phyloP scores from a whole-genome alignment of 345 rosid species.

The Brassica rapa region DNA sequence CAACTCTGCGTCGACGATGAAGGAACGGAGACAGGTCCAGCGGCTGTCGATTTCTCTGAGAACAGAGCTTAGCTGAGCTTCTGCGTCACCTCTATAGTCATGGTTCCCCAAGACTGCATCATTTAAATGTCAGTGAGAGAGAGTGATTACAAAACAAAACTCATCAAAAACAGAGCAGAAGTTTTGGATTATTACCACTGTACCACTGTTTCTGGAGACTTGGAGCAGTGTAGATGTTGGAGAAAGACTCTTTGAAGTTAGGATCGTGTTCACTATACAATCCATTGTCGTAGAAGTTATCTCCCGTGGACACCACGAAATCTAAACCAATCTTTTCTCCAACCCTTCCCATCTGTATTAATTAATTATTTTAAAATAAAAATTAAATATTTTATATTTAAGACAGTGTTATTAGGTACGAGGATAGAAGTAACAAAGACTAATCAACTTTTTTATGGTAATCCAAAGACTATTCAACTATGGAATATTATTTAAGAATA shows the following conservation, averaged over 20 bases:
- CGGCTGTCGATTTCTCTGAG: conserved; percentile 59
- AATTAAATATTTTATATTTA: not conserved
- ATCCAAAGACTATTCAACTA: not conserved
- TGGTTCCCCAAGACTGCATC: conserved; percentile 69
- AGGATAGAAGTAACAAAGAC: no score
- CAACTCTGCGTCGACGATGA: conserved; percentile 57
- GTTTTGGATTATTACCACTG: conserved; percentile 42
- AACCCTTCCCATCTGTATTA: conserved; percentile 68
- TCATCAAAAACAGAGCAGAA: not conserved
- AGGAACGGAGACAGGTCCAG: conserved; percentile 77
- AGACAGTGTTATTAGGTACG: no score
- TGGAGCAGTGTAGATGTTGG: conserved; percentile 60
- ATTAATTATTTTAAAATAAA: not conserved
- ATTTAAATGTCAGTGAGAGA: no score
- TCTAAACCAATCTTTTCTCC: conserved; percentile 62
- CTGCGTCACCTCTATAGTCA: conserved; percentile 73
- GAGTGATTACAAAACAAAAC: not conserved
- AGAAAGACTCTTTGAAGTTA: conserved; percentile 66
- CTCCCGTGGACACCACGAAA: conserved; percentile 86
- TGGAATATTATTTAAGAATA: conserved; percentile 26
- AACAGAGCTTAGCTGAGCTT: conserved; percentile 62
- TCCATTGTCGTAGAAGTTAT: conserved; percentile 86
- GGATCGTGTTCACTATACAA: conserved; percentile 50
- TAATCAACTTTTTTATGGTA: no score
- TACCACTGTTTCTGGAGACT: conserved; percentile 87